Percentiles rank a stretch among this genome's conserved stretches.
phyloP scores from a whole-genome alignment of 2,329 filamentous ascomycete species.

The Ceratocystis cubensis region DNA sequence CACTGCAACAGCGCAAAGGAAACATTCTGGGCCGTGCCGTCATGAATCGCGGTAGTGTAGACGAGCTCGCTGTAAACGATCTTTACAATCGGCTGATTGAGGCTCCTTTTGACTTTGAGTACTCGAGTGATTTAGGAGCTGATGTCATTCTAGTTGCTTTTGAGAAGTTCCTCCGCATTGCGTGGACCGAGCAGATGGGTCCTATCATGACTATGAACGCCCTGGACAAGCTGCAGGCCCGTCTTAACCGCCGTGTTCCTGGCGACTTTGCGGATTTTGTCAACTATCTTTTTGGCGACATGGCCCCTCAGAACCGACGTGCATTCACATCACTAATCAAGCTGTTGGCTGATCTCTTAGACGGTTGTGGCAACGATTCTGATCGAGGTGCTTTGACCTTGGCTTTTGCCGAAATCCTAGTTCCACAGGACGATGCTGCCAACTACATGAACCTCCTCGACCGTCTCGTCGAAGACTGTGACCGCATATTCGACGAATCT shows the following conservation, averaged over 20 bases:
- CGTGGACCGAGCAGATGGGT: slow-evolving; percentile 82
- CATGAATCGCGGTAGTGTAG: slow-evolving; percentile 49
- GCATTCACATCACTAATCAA: slow-evolving; percentile 77
- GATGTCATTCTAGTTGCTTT: slow-evolving; percentile 86
- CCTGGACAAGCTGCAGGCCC: slow-evolving; percentile 61
- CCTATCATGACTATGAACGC: slow-evolving; percentile 62
- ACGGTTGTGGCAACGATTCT: slow-evolving; percentile 81
- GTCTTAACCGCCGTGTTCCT: slow-evolving; percentile 52
- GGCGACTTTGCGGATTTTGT: slow-evolving; percentile 63
- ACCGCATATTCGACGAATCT: slow-evolving; percentile 66
- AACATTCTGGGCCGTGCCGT: slow-evolving; percentile 71
- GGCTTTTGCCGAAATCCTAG: slow-evolving; percentile 77
- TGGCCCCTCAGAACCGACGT: slow-evolving; percentile 57
- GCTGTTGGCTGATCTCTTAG: slow-evolving; percentile 72
- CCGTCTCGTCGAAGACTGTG: slow-evolving; percentile 77
- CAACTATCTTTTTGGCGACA: slow-evolving; percentile 49
- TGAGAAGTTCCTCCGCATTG: slow-evolving; percentile 79
- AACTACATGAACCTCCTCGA: slow-evolving; percentile 83
- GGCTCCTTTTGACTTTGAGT: slow-evolving; percentile 64
- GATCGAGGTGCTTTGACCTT: slow-evolving; percentile 79
- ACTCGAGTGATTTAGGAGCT: slow-evolving; percentile 60
- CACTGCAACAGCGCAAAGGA: slow-evolving; percentile 72
- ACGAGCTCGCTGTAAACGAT: slow-evolving; percentile 74
- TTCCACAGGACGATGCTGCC: slow-evolving; percentile 47
- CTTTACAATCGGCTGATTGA: slow-evolving; percentile 82